Conservation (phyloP, 768 basidiomycete genomes). For the Collybia sp. region DNA sequence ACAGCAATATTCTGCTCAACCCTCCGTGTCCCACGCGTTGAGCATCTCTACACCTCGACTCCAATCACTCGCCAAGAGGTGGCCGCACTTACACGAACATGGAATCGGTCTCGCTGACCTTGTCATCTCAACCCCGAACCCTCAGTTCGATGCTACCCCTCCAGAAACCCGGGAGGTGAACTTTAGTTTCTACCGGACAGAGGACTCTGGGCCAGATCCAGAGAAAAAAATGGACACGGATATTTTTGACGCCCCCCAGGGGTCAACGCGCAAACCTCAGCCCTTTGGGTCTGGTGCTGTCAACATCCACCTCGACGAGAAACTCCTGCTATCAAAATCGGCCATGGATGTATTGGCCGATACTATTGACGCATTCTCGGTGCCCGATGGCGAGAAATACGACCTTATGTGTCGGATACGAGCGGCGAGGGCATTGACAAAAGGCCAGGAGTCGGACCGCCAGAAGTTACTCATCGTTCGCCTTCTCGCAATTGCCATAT, state of each 20-base stretch:
- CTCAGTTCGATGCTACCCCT: slow-evolving; percentile 60
- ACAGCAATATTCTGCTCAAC: slow-evolving; percentile 90
- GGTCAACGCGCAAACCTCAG: slow-evolving; percentile 45
- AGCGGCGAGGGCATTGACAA: slow-evolving; percentile 63
- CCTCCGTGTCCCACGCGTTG: slow-evolving; percentile 78
- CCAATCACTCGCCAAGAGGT: slow-evolving; percentile 78
- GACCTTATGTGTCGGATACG: slow-evolving; percentile 87
- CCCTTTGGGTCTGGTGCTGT: slow-evolving; percentile 45
- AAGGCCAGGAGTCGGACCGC: slow-evolving; percentile 54
- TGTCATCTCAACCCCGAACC: slow-evolving; percentile 46
- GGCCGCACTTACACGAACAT: slow-evolving; percentile 79
- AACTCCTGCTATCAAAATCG: slow-evolving; percentile 52
- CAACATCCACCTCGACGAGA: slow-evolving; percentile 57
- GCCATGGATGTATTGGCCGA: slow-evolving; percentile 79
- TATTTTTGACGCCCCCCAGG: slow-evolving; percentile 31
- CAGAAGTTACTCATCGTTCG: slow-evolving; percentile 79
- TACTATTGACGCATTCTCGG: slow-evolving; percentile 54
- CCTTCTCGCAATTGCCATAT: slow-evolving; percentile 86
- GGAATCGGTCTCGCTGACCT: slow-evolving; percentile 75
- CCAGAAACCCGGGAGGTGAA: slow-evolving; percentile 73
- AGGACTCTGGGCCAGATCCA: slow-evolving; percentile 33
- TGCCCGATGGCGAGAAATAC: slow-evolving; percentile 83
- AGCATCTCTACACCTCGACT: slow-evolving; percentile 79
- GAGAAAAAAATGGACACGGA: slow-evolving; percentile 45
- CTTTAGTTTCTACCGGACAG: slow-evolving; percentile 77